These are phyloP conservation scores for Geranium rotundifolium DNA, from an alignment of 345 rosid species.

Conservation along the genomic window DNA sequence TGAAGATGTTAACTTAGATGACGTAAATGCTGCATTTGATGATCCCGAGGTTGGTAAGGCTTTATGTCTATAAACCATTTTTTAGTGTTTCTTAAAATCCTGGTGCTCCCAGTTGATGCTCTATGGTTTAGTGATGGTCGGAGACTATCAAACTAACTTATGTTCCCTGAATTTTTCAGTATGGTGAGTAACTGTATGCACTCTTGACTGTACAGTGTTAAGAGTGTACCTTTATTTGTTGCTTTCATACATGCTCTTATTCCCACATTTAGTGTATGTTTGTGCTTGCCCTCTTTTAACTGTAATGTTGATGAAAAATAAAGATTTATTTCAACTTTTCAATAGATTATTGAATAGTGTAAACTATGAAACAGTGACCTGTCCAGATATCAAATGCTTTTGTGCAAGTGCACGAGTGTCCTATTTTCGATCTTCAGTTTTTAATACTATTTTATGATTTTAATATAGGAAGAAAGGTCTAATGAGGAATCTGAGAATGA, in stretches of 20 bases:
- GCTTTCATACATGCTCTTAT: no score
- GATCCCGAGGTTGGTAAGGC: conserved; percentile 64
- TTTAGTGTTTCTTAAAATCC: not conserved
- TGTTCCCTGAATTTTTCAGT: no score
- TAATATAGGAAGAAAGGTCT: conserved; percentile 39
- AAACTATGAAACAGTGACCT: no score
- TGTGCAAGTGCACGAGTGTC: not conserved
- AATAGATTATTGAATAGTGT: no score
- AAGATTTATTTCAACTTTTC: no score
- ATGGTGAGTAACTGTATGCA: no score
- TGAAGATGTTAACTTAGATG: conserved; percentile 91
- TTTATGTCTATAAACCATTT: not conserved
- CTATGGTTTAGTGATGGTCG: not conserved
- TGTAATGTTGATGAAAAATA: no score
- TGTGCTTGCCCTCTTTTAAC: no score
- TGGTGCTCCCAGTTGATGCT: not conserved
- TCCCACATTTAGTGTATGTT: no score
- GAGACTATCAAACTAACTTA: not conserved
- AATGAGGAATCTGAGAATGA: conserved; percentile 39
- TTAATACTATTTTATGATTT: conserved; percentile 7
- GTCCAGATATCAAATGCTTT: no score
- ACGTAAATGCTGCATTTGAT: conserved; percentile 81
- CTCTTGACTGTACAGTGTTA: no score
- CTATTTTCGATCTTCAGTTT: conserved; percentile 3
- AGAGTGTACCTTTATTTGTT: no score